phyloP scores from a whole-genome alignment of 2,329 filamentous ascomycete species.

The Sporothrix luriei region DNA sequence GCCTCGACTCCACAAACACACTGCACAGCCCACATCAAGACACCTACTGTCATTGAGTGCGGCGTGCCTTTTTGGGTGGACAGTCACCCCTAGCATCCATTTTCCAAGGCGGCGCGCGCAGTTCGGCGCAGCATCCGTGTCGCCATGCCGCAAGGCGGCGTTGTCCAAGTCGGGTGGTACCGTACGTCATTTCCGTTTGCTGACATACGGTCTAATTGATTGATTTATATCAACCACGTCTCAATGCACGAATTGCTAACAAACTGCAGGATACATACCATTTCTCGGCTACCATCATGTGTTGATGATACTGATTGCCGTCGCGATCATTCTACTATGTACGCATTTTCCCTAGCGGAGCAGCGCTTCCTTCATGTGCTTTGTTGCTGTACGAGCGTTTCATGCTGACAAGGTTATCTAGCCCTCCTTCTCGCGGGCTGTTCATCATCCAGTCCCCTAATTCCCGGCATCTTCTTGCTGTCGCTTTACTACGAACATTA shows the following conservation, averaged over 20 bases:
- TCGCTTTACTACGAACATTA: slow-evolving; percentile 96
- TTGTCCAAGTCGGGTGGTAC: slow-evolving; percentile 53
- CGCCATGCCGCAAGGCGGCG: slow-evolving; percentile 43
- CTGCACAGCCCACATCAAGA: neutral
- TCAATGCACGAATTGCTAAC: neutral
- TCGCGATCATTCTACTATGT: slow-evolving; percentile 95
- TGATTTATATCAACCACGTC: neutral
- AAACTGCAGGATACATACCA: slow-evolving; percentile 60
- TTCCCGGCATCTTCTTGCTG: slow-evolving; percentile 94
- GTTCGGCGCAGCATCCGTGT: slow-evolving; percentile 28
- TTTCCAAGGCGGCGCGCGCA: slow-evolving; percentile 27
- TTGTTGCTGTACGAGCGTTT: neutral
- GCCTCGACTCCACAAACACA: slow-evolving; percentile 2
- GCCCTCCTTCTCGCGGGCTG: slow-evolving; percentile 92
- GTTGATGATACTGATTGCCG: slow-evolving; percentile 93
- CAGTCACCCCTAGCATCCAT: slow-evolving; percentile 25
- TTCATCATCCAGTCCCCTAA: slow-evolving; percentile 92
- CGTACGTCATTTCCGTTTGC: slow-evolving; percentile 45
- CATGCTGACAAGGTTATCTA: slow-evolving; percentile 45
- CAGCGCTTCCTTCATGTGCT: neutral
- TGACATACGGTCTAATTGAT: too few relatives aligned
- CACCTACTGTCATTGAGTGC: slow-evolving; percentile 14
- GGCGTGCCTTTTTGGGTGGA: slow-evolving; percentile 21
- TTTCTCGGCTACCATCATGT: slow-evolving; percentile 80
- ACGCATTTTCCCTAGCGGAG: slow-evolving; percentile 45